Conservation (phyloP, 2,329 filamentous ascomycete species). For the Passalora sequoiae region DNA sequence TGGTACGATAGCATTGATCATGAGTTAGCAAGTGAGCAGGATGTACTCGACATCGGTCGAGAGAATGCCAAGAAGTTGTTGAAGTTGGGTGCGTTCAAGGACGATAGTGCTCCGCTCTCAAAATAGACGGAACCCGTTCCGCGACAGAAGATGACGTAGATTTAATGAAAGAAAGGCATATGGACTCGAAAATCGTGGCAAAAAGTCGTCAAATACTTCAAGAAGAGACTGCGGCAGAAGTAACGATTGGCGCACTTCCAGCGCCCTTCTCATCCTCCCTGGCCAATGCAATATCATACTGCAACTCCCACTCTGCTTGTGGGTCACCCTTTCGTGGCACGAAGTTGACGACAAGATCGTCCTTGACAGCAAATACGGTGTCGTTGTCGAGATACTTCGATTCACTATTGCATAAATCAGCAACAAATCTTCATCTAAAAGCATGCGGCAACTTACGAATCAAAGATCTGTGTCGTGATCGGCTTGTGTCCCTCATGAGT, state of each 20-base stretch:
- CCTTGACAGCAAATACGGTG: slow-evolving; percentile 27
- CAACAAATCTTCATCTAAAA: not conserved
- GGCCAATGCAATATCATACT: slow-evolving; percentile 19
- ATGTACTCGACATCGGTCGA: slow-evolving; percentile 26
- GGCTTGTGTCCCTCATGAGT: slow-evolving; percentile 56
- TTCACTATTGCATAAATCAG: slow-evolving; percentile 2
- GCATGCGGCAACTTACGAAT: slow-evolving; percentile 33
- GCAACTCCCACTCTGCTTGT: slow-evolving; percentile 17
- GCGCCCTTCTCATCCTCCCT: slow-evolving; percentile 1
- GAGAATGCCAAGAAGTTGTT: slow-evolving; percentile 31
- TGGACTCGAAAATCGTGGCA: too few species aligned
- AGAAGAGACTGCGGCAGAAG: not conserved
- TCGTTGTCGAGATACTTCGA: slow-evolving; percentile 18
- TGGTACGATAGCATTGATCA: slow-evolving; percentile 28
- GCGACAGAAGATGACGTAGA: too few species aligned
- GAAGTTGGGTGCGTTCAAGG: slow-evolving; percentile 25
- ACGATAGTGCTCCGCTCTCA: slow-evolving; percentile 12
- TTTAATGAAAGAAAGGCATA: too few species aligned
- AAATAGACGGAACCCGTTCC: not conserved
- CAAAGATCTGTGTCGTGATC: slow-evolving; percentile 74
- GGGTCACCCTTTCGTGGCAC: slow-evolving; percentile 48
- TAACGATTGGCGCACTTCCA: not conserved
- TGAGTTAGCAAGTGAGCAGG: slow-evolving; percentile 11
- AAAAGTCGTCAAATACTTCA: too few species aligned
- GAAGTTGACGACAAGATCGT: slow-evolving; percentile 55